These are phyloP conservation scores for Pouteria glomerata DNA, from an alignment of 148 eudicot genomes.

Conservation along the genomic window DNA sequence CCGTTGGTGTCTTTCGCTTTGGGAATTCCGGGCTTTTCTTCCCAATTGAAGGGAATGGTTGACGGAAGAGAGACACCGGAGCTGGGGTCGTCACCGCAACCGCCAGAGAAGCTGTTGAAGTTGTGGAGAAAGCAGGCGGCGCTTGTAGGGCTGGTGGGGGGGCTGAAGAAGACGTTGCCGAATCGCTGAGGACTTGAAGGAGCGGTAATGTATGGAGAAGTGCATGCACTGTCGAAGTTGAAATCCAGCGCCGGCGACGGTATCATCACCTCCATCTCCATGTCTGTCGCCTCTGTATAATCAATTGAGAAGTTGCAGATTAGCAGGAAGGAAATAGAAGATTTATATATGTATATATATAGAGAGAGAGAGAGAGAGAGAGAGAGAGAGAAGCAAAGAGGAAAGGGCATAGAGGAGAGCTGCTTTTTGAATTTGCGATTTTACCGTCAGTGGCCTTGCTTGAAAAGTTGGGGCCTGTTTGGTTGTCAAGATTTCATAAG, in stretches of 20 bases:
- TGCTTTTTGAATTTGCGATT: too few relatives aligned
- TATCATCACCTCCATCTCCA: conserved; percentile 25
- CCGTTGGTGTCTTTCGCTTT: conserved; percentile 8
- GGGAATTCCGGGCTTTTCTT: conserved; percentile 28
- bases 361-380: too few relatives aligned
- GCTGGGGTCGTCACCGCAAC: not conserved
- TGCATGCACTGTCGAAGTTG: conserved; percentile 31
- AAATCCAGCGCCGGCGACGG: conserved; percentile 22
- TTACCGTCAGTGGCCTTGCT: too few relatives aligned
- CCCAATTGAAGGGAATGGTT: conserved; percentile 40
- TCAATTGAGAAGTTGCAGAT: too few relatives aligned
- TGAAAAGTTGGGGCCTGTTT: too few relatives aligned
- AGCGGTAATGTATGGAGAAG: conserved; percentile 31
- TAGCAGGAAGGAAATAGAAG: too few relatives aligned
- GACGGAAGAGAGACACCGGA: not conserved
- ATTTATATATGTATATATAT: too few relatives aligned
- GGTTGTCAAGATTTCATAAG: too few relatives aligned
- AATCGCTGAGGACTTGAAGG: conserved; percentile 44
- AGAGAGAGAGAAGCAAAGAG: too few relatives aligned
- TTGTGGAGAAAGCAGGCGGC: conserved; percentile 14
- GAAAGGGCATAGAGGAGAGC: too few relatives aligned
- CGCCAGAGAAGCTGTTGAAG: not conserved
- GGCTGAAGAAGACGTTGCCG: conserved; percentile 42
- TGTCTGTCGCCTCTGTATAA: too few relatives aligned
- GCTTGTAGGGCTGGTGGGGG: conserved; percentile 44